These are phyloP conservation scores for Globisporangium camurandrum DNA, from an alignment of 352 stramenopile genomes.

Conservation along the genomic window DNA sequence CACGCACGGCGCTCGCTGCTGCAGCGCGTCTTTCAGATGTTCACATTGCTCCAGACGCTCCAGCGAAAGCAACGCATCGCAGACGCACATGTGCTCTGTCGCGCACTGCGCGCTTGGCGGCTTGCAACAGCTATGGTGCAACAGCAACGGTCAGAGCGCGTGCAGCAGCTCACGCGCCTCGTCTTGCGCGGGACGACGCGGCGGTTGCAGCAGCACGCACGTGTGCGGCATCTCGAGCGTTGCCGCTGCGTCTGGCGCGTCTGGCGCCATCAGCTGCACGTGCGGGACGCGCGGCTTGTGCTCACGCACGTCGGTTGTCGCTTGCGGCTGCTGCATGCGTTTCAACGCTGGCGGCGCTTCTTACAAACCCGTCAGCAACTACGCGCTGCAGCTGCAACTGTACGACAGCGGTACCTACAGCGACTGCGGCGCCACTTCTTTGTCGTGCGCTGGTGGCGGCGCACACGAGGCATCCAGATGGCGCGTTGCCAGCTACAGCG, in stretches of 20 bases:
- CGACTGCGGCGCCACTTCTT: constrained; percentile 1
- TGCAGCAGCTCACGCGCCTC: background rate
- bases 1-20: background rate
- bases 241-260: background rate
- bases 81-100: background rate
- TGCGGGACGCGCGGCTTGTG: background rate
- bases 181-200: background rate
- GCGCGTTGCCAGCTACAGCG: background rate
- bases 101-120: background rate
- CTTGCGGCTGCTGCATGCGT: background rate
- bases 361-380: background rate
- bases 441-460: background rate
- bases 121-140: background rate
- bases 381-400: background rate
- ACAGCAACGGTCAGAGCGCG: background rate
- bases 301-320: background rate
- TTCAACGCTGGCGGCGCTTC: background rate
- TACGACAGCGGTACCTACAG: background rate
- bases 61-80: background rate
- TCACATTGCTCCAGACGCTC: no score
- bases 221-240: background rate
- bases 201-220: background rate
- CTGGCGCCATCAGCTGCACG: constrained; percentile 1
- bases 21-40: background rate
- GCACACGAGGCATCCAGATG: background rate